Conservation (phyloP, 2,329 filamentous ascomycete species). For the Fusarium falciforme region DNA sequence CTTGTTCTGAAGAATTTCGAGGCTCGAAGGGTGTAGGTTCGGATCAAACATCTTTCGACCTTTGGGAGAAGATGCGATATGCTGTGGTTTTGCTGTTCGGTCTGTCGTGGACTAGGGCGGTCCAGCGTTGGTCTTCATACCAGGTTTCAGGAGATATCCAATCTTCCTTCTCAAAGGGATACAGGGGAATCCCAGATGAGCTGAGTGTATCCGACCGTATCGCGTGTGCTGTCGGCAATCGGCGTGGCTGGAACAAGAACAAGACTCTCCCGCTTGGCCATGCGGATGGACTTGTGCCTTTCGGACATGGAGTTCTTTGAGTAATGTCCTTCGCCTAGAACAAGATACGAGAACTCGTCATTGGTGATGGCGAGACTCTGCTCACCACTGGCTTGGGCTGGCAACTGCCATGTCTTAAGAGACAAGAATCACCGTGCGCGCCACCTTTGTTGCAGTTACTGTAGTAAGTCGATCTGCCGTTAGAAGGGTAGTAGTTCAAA, state of each 20-base stretch:
- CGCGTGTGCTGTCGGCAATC: neutral
- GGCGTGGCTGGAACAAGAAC: neutral
- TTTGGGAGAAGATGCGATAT: neutral
- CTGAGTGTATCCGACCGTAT: neutral
- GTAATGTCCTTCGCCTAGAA: neutral
- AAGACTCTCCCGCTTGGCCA: neutral
- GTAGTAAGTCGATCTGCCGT: neutral
- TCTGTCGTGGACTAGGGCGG: neutral
- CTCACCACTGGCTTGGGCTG: neutral
- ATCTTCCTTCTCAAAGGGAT: neutral
- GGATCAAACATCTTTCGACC: neutral
- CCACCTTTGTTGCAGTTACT: neutral
- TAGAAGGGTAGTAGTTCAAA: neutral
- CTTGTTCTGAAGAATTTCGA: neutral
- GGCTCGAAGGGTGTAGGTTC: neutral
- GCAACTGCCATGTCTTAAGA: neutral
- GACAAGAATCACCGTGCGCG: neutral
- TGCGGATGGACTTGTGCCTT: neutral
- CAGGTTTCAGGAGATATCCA: neutral
- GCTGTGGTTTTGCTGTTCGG: neutral
- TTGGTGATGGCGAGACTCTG: neutral
- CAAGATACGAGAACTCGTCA: neutral
- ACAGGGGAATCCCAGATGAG: neutral
- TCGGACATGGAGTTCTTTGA: neutral
- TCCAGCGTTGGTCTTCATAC: neutral